phyloP scores from a whole-genome alignment of 2,329 filamentous ascomycete genomes.

The Pseudogymnoascus pannorum region DNA sequence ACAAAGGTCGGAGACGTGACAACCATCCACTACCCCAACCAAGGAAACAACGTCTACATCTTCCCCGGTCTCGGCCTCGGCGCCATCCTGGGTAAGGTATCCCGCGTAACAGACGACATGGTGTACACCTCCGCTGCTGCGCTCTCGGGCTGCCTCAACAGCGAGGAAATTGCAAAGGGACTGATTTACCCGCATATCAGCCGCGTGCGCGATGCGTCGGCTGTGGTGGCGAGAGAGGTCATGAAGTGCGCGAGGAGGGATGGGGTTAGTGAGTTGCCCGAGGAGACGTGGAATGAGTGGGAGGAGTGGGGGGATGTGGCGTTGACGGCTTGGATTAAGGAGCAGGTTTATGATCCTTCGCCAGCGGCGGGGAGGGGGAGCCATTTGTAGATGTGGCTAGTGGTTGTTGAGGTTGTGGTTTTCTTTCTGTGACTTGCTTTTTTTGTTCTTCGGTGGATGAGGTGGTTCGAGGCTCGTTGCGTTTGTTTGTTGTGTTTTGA shows the following conservation, averaged over 20 bases:
- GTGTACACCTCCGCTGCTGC: constrained; percentile 88
- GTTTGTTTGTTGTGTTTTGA: not conserved
- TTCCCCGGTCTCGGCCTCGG: constrained; percentile 95
- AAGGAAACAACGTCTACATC: constrained; percentile 85
- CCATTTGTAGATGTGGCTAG: constrained; percentile 19
- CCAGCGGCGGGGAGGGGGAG: not conserved
- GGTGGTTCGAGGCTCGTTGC: not conserved
- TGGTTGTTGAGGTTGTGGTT: not conserved
- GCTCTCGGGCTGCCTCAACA: constrained; percentile 68
- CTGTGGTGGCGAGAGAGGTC: constrained; percentile 80
- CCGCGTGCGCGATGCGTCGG: constrained; percentile 83
- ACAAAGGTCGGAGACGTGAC: constrained; percentile 54
- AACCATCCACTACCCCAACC: constrained; percentile 67
- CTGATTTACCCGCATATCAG: constrained; percentile 88
- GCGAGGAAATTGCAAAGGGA: constrained; percentile 73
- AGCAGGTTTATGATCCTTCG: constrained; percentile 51
- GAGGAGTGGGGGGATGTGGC: constrained; percentile 63
- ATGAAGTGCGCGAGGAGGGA: constrained; percentile 85
- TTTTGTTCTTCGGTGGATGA: not conserved
- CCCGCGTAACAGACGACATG: constrained; percentile 87
- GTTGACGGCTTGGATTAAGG: constrained; percentile 53
- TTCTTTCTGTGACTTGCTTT: too few relatives aligned
- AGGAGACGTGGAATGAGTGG: constrained; percentile 65
- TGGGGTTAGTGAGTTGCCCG: constrained; percentile 62
- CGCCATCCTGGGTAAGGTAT: constrained; percentile 82